Conservation (phyloP, 1,284 basidiomycete species). For the Ganoderma lucidum region DNA sequence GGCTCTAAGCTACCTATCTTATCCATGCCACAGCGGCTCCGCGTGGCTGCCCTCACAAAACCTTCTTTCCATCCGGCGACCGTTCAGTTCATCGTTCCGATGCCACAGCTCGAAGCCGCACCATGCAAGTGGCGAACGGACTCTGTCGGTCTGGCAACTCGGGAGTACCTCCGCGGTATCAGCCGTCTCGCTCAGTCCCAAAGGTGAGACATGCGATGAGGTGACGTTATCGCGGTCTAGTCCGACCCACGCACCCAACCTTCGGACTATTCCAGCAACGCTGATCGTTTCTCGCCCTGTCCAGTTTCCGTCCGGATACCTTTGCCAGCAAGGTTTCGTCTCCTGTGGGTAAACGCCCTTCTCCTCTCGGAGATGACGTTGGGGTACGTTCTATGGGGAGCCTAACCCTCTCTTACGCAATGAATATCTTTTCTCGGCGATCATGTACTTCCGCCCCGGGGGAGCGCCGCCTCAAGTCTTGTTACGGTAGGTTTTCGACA, state of each 20-base stretch:
- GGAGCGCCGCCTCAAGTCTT: not conserved
- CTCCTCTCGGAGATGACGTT: constrained; percentile 11
- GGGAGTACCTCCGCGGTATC: constrained; percentile 7
- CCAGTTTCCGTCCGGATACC: constrained; percentile 15
- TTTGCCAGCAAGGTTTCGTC: constrained; percentile 6
- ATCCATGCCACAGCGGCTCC: not conserved
- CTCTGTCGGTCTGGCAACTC: not conserved
- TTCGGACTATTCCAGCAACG: constrained; percentile 20
- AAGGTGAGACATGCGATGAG: not conserved
- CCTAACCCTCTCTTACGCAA: not conserved
- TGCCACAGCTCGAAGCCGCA: not conserved
- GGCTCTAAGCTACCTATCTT: not conserved
- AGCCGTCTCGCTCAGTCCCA: constrained; percentile 1
- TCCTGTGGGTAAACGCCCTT: not conserved
- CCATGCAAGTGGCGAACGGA: not conserved
- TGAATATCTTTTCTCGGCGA: constrained; percentile 11
- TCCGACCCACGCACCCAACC: constrained; percentile 21
- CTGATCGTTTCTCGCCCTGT: constrained; percentile 30
- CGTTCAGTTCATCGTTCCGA: not conserved
- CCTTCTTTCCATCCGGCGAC: not conserved
- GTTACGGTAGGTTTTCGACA: not conserved
- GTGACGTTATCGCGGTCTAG: constrained; percentile 24
- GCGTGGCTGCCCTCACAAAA: not conserved
- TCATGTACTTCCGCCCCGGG: not conserved
- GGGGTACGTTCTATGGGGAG: constrained; percentile 1